Percentiles rank a stretch among this genome's conserved stretches.
Evolutionary conservation across 2,329 filamentous ascomycete genomes (phyloP).

Genomic region (Phyllosticta citriasiana): DNA sequence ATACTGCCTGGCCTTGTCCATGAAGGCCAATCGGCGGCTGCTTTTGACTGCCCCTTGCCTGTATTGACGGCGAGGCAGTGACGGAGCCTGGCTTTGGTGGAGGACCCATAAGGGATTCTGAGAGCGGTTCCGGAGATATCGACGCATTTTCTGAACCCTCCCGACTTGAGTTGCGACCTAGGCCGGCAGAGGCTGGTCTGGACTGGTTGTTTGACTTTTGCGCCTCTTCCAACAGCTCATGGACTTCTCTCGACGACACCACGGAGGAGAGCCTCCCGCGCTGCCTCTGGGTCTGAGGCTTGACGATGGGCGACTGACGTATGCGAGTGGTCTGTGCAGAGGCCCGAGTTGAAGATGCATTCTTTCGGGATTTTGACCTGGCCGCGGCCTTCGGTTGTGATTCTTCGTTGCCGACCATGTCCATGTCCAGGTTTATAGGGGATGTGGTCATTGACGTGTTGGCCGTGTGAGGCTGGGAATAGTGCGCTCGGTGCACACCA

Average conservation of each 20-base stretch:
- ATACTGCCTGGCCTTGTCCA: constrained; percentile 11
- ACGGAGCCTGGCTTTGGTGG: constrained; percentile 56
- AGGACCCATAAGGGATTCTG: constrained; percentile 41
- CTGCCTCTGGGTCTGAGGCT: constrained; percentile 40
- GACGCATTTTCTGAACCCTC: constrained; percentile 38
- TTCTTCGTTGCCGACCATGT: constrained; percentile 31
- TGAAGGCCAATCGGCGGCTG: constrained; percentile 21
- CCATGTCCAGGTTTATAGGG: constrained; percentile 36
- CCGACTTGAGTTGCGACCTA: constrained; percentile 17
- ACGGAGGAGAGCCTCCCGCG: constrained; percentile 31
- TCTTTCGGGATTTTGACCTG: constrained; percentile 38
- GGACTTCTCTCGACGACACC: constrained; percentile 37
- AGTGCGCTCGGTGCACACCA: constrained; percentile 23
- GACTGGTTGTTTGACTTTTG: constrained; percentile 18
- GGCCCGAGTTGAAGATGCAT: constrained; percentile 31
- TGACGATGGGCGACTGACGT: constrained; percentile 63
- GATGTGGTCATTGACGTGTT: constrained; percentile 40
- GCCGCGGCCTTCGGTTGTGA: constrained; percentile 20
- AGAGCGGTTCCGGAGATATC: constrained; percentile 40
- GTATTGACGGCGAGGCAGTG: constrained; percentile 57
- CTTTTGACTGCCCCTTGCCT: constrained; percentile 30
- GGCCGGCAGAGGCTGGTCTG: constrained; percentile 2
- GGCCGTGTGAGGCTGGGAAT: constrained; percentile 18
- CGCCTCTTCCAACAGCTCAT: constrained; percentile 30
- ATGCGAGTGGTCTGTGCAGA: constrained; percentile 38